Percentiles rank a stretch among this genome's conserved stretches.
These are phyloP conservation scores for Leucogyrophana mollusca DNA, from an alignment of 768 basidiomycete species.

Conservation along the genomic window DNA sequence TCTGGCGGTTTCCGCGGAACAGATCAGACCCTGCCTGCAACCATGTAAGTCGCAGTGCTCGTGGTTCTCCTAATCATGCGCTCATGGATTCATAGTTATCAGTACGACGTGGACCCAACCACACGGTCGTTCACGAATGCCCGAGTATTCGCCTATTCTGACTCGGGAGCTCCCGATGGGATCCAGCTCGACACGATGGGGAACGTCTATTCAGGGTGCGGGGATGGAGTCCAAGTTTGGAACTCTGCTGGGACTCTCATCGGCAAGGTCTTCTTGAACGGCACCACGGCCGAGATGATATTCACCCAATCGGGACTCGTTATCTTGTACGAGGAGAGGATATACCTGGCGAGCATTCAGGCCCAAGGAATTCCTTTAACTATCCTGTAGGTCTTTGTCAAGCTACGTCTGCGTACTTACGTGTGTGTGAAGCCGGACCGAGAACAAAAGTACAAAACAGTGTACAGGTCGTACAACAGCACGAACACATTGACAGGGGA, in stretches of 20 bases:
- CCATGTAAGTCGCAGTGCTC: conserved; percentile 16
- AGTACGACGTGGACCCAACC: conserved; percentile 56
- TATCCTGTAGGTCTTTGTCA: too few relatives aligned
- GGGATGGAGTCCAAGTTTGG: conserved; percentile 53
- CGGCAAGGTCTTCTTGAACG: conserved; percentile 57
- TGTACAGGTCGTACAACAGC: too few relatives aligned
- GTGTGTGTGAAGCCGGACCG: too few relatives aligned
- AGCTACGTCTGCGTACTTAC: too few relatives aligned
- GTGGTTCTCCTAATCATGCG: too few relatives aligned
- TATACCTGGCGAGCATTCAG: conserved; percentile 6
- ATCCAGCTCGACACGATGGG: conserved; percentile 57
- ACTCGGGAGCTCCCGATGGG: conserved; percentile 63
- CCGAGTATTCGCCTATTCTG: conserved; percentile 60
- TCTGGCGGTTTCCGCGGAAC: conserved; percentile 14
- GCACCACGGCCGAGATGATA: conserved; percentile 3
- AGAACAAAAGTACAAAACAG: too few relatives aligned
- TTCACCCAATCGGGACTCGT: conserved; percentile 7
- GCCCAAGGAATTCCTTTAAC: conserved; percentile 1
- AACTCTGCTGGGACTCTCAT: conserved; percentile 48
- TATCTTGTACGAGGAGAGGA: conserved; percentile 1
- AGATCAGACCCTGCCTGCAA: conserved; percentile 21
- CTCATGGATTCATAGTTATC: conserved; percentile 42
- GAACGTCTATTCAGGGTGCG: conserved; percentile 62
- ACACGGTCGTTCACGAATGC: conserved; percentile 53
- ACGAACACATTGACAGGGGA: too few relatives aligned